Conservation (phyloP, 805 yeast species). For the Candida maesae region DNA sequence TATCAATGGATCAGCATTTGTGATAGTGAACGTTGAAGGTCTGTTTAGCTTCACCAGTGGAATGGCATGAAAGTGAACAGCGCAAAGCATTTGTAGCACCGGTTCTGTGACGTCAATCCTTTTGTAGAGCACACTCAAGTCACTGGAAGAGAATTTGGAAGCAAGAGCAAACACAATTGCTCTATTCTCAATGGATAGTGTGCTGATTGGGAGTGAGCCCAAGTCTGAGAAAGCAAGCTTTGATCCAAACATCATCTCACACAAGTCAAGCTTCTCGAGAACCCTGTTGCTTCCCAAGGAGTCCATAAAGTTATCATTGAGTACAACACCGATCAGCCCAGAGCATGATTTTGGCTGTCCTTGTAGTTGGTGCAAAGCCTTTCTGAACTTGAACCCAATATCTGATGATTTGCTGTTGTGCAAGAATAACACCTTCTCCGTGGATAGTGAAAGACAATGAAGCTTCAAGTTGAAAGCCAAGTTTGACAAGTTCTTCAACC, state of each 20-base stretch:
- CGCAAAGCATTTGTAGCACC: conserved; percentile 24
- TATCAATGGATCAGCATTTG: conserved; percentile 29
- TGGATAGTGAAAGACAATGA: conserved; percentile 4
- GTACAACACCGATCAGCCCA: conserved; percentile 5
- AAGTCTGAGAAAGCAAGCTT: conserved; percentile 8
- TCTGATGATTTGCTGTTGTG: conserved; percentile 13
- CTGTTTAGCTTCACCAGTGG: conserved; percentile 16
- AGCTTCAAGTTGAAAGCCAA: conserved; percentile 38
- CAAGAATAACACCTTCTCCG: conserved; percentile 30
- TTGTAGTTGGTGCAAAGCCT: conserved; percentile 31
- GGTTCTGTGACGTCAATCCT: conserved; percentile 16
- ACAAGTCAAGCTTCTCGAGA: conserved; percentile 17
- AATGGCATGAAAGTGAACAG: conserved; percentile 12
- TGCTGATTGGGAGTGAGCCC: conserved; percentile 2
- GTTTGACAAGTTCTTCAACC: conserved; percentile 45
- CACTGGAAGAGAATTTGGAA: conserved; percentile 11
- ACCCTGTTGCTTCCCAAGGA: conserved; percentile 7
- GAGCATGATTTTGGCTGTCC: background rate
- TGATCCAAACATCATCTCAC: conserved; percentile 12
- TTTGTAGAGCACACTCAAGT: conserved; percentile 9
- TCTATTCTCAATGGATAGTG: conserved; percentile 18
- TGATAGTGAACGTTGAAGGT: conserved; percentile 1
- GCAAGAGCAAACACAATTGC: conserved; percentile 18
- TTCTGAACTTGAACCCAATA: conserved; percentile 31
- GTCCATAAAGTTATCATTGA: conserved; percentile 15